phyloP scores from a whole-genome alignment of 1,139 yeast genomes.

The Meyerozyma carpophila region DNA sequence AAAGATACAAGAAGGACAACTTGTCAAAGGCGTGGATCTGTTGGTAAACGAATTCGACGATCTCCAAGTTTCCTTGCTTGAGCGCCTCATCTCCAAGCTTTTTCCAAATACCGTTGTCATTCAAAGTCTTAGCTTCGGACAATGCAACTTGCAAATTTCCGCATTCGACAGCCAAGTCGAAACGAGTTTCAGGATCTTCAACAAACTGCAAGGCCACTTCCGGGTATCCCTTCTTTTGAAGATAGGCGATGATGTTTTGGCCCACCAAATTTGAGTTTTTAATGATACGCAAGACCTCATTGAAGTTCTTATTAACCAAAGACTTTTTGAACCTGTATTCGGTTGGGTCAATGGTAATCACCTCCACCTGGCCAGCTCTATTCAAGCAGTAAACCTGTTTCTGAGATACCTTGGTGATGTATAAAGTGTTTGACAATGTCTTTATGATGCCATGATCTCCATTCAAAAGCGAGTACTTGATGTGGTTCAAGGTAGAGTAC shows the following conservation, averaged over 20 bases:
- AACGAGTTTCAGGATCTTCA: constrained; percentile 92
- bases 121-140: constrained; percentile 77
- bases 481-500: constrained; percentile 92
- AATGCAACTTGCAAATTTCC: constrained; percentile 86
- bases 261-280: constrained; percentile 90
- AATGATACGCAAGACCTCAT: constrained; percentile 87
- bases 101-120: constrained; percentile 70
- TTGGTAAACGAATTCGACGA: constrained; percentile 86
- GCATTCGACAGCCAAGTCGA: constrained; percentile 91
- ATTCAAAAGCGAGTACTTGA: constrained; percentile 86
- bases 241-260: constrained; percentile 90
- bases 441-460: constrained; percentile 95
- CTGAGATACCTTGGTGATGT: constrained; percentile 69
- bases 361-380: constrained; percentile 81
- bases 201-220: constrained; percentile 94
- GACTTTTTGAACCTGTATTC: constrained; percentile 96
- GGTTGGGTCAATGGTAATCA: constrained; percentile 82
- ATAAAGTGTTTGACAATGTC: constrained; percentile 87
- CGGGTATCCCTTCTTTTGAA: constrained; percentile 94
- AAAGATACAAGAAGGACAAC: constrained; percentile 79
- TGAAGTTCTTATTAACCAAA: constrained; percentile 80
- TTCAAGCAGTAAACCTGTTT: constrained; percentile 73
- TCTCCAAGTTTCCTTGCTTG: constrained; percentile 79
- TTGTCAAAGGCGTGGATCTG: constrained; percentile 83
- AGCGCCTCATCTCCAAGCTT: constrained; percentile 82